phyloP scores from a whole-genome alignment of 1,139 yeast genomes.

The Suhomyces panamericanus region DNA sequence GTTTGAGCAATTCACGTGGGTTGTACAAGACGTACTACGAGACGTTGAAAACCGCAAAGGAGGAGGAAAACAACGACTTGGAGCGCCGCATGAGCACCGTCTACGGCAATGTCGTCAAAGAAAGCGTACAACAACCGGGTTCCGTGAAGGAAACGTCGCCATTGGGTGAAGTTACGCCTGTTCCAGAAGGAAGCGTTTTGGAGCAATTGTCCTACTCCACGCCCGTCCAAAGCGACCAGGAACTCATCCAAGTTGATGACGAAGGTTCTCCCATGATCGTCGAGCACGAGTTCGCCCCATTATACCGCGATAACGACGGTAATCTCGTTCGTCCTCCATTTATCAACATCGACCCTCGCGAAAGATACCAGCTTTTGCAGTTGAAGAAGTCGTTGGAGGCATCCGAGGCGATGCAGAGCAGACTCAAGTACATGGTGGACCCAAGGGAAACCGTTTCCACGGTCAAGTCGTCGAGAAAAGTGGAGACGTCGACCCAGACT shows the following conservation, averaged over 20 bases:
- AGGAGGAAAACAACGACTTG: constrained; percentile 29
- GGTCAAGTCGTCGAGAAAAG: constrained; percentile 19
- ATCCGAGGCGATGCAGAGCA: constrained; percentile 32
- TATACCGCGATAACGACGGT: constrained; percentile 40
- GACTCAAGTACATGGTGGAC: constrained; percentile 41
- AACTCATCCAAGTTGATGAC: constrained; percentile 1
- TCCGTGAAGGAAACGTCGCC: constrained; percentile 15
- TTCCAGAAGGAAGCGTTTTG: neutral
- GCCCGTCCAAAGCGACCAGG: neutral
- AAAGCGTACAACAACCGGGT: constrained; percentile 13
- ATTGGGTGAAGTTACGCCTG: constrained; percentile 7
- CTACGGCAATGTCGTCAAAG: constrained; percentile 23
- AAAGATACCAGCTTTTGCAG: constrained; percentile 44
- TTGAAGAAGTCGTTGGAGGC: constrained; percentile 41
- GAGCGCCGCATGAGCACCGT: constrained; percentile 35
- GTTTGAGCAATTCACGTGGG: constrained; percentile 21
- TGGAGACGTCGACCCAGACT: constrained; percentile 48
- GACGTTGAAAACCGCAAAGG: constrained; percentile 25
- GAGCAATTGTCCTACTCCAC: neutral
- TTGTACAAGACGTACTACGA: constrained; percentile 30
- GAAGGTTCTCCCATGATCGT: constrained; percentile 14
- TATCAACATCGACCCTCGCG: constrained; percentile 46
- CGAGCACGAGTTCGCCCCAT: constrained; percentile 35
- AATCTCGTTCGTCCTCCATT: constrained; percentile 49
- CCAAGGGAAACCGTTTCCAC: constrained; percentile 41